Evolutionary conservation across 164 flowering plant genomes (phyloP).

Genomic region (Berberis thunbergii): DNA sequence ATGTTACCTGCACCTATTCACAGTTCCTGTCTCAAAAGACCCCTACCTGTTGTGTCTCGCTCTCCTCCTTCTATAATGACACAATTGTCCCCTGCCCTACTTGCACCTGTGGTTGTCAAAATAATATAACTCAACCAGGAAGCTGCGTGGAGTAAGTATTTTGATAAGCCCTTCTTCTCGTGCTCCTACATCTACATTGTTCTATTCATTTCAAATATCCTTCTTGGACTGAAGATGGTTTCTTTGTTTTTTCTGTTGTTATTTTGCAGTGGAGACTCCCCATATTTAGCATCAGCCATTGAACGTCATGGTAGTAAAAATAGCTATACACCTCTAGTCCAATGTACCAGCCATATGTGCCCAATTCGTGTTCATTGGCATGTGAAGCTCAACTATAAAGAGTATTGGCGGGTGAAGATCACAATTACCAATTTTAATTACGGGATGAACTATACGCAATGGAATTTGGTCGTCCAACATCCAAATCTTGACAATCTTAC

Average conservation of each 20-base stretch:
- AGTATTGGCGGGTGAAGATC: constrained; percentile 80
- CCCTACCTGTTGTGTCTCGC: constrained; percentile 75
- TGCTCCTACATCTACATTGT: background rate
- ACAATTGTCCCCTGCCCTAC: constrained; percentile 56
- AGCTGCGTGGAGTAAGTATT: constrained; percentile 53
- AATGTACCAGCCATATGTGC: constrained; percentile 87
- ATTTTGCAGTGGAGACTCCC: constrained; percentile 36
- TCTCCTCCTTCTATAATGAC: constrained; percentile 63
- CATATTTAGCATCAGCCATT: constrained; percentile 46
- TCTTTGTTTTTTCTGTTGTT: background rate
- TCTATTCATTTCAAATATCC: background rate
- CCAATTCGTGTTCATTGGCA: constrained; percentile 90
- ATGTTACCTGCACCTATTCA: constrained; percentile 75
- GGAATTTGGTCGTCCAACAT: constrained; percentile 82
- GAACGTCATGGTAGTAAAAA: constrained; percentile 26
- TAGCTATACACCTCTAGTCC: constrained; percentile 47
- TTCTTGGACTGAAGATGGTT: background rate
- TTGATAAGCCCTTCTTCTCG: background rate
- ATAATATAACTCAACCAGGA: constrained; percentile 32
- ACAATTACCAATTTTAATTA: constrained; percentile 79
- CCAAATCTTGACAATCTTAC: constrained; percentile 82
- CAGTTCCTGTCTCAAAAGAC: constrained; percentile 58
- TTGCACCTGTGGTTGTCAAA: constrained; percentile 66
- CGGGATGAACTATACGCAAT: constrained; percentile 64
- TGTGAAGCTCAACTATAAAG: constrained; percentile 74